phyloP scores from a whole-genome alignment of 352 stramenopile genomes.

The Phytophthora pluvialis region DNA sequence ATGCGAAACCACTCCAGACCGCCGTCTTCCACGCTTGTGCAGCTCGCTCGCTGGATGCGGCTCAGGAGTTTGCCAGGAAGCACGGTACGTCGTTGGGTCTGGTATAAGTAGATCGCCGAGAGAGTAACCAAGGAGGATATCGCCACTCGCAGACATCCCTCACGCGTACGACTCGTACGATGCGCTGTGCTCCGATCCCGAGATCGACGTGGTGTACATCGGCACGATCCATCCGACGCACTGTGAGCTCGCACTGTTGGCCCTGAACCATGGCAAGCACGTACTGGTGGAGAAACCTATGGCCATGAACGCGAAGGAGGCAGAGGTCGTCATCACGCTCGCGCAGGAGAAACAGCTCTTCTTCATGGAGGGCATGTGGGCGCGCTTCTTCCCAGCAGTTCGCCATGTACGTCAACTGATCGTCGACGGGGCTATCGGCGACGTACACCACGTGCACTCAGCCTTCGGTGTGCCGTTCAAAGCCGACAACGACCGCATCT shows the following conservation, averaged over 20 bases:
- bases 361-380: slow-evolving; percentile 87
- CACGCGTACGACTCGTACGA: slow-evolving; percentile 80
- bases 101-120: background rate
- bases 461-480: slow-evolving; percentile 33
- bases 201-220: slow-evolving; percentile 92
- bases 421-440: slow-evolving; percentile 45
- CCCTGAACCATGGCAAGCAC: slow-evolving; percentile 82
- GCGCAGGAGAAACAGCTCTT: slow-evolving; percentile 39
- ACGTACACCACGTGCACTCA: slow-evolving; percentile 56
- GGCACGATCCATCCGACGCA: slow-evolving; percentile 87
- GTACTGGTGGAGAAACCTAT: slow-evolving; percentile 93
- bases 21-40: slow-evolving; percentile 47
- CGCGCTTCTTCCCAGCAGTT: slow-evolving; percentile 83
- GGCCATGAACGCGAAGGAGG: slow-evolving; percentile 79
- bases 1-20: slow-evolving; percentile 33
- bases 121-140: background rate
- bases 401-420: slow-evolving; percentile 57
- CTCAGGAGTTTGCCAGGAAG: slow-evolving; percentile 47
- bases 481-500: slow-evolving; percentile 65
- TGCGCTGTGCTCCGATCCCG: slow-evolving; percentile 67
- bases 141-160: slow-evolving; percentile 31
- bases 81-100: slow-evolving; percentile 37
- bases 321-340: slow-evolving; percentile 48
- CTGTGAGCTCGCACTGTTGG: slow-evolving; percentile 62
- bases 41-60: slow-evolving; percentile 49